Percentiles rank a stretch among this genome's conserved stretches.
Conservation (phyloP, 1,284 basidiomycete species). For the Fistulina hepatica region DNA sequence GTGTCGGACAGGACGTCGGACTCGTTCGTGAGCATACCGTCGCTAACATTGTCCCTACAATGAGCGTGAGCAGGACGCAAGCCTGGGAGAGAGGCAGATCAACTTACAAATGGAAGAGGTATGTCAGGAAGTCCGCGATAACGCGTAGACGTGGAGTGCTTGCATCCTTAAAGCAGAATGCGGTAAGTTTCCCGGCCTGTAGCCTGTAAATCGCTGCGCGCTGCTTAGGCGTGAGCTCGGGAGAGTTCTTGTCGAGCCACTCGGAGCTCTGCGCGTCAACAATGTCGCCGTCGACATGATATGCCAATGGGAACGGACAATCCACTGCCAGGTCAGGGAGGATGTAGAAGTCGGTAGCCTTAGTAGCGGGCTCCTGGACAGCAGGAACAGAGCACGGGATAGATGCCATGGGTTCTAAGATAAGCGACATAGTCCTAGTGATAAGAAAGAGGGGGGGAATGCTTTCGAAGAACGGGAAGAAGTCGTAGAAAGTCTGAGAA, state of each 20-base stretch:
- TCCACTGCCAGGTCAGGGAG: slow-evolving; percentile 56
- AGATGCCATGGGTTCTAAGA: no score
- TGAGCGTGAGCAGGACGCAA: slow-evolving; percentile 3
- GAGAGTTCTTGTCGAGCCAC: slow-evolving; percentile 45
- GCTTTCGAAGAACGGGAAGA: no score
- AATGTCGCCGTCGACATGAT: slow-evolving; percentile 42
- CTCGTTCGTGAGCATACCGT: slow-evolving; percentile 42
- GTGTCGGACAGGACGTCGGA: slow-evolving; percentile 34
- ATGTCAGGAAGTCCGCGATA: slow-evolving; percentile 49
- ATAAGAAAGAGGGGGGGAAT: no score
- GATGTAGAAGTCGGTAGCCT: slow-evolving; percentile 43
- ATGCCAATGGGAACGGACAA: slow-evolving; percentile 43
- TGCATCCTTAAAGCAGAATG: slow-evolving; percentile 49
- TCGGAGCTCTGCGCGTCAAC: slow-evolving; percentile 43
- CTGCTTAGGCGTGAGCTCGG: slow-evolving; percentile 39
- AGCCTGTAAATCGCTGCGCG: slow-evolving; percentile 43
- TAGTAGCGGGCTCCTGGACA: slow-evolving; percentile 2
- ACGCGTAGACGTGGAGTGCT: slow-evolving; percentile 46
- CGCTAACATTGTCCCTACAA: slow-evolving; percentile 43
- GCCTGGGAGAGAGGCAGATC: slow-evolving; percentile 8
- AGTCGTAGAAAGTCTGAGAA: no score
- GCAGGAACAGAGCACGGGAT: no score
- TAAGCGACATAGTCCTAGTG: no score
- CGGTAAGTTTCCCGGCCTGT: slow-evolving; percentile 56
- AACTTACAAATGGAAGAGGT: slow-evolving; percentile 40